Evolutionary conservation across 805 yeast genomes (phyloP).

Genomic region (Schizosaccharomyces lindneri): DNA sequence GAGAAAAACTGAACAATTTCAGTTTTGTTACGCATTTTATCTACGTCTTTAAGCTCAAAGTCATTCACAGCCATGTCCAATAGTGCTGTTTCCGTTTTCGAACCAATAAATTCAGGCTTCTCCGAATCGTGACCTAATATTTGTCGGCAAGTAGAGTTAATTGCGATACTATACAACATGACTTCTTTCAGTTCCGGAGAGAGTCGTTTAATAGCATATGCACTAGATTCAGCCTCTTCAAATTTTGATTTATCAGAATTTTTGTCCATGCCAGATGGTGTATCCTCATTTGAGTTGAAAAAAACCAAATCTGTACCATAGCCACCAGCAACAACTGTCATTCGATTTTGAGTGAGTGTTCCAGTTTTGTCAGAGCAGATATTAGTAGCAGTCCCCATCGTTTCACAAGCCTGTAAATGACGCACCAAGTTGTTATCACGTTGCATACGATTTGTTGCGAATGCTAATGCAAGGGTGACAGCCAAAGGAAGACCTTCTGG

Average conservation of each 20-base stretch:
- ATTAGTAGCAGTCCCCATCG: slow-evolving; percentile 97
- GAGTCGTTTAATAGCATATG: background rate
- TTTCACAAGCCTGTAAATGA: slow-evolving; percentile 79
- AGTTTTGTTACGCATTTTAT: slow-evolving; percentile 20
- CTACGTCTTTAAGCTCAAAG: slow-evolving; percentile 25
- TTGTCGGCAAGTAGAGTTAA: slow-evolving; percentile 38
- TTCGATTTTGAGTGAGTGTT: slow-evolving; percentile 76
- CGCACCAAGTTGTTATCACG: slow-evolving; percentile 90
- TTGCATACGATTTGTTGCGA: slow-evolving; percentile 96
- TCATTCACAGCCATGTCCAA: slow-evolving; percentile 38
- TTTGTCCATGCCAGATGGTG: background rate
- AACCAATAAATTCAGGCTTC: slow-evolving; percentile 54
- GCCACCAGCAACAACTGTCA: slow-evolving; percentile 67
- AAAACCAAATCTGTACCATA: slow-evolving; percentile 31
- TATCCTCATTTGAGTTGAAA: slow-evolving; percentile 2
- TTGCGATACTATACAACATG: slow-evolving; percentile 31
- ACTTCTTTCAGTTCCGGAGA: slow-evolving; percentile 7
- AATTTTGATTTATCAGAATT: background rate
- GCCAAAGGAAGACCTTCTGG: slow-evolving; percentile 98
- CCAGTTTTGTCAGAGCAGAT: slow-evolving; percentile 95
- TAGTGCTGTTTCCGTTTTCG: slow-evolving; percentile 84
- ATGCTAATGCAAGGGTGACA: slow-evolving; percentile 85
- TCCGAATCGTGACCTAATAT: slow-evolving; percentile 11
- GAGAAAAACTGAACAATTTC: slow-evolving; percentile 51
- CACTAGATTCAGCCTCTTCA: slow-evolving; percentile 4